Conservation (phyloP, 371 early-diverging fungal genomes). For the Mucor lusitanicus region DNA sequence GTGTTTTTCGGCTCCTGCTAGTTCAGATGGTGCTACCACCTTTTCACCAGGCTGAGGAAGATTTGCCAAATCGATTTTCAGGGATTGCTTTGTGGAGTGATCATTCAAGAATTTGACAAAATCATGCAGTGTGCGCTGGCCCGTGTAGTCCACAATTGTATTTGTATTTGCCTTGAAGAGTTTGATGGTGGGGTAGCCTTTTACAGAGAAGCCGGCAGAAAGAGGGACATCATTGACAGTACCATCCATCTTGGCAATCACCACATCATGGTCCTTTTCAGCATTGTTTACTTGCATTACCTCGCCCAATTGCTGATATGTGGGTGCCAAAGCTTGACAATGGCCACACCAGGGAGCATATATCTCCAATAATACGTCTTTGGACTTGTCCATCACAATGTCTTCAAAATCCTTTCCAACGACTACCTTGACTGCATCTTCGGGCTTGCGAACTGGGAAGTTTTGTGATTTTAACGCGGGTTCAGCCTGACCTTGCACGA, state of each 20-base stretch:
- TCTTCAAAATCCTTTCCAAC: slow-evolving; percentile 72
- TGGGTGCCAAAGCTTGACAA: slow-evolving; percentile 78
- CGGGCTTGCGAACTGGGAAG: slow-evolving; percentile 58
- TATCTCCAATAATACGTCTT: slow-evolving; percentile 73
- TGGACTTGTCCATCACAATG: slow-evolving; percentile 74
- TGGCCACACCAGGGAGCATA: slow-evolving; percentile 89
- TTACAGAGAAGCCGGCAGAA: slow-evolving; percentile 59
- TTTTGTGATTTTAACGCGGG: slow-evolving; percentile 78
- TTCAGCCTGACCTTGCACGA: slow-evolving; percentile 59
- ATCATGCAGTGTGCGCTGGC: slow-evolving; percentile 72
- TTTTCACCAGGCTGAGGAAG: not conserved
- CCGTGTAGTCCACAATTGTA: slow-evolving; percentile 72
- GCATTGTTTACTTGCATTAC: slow-evolving; percentile 36
- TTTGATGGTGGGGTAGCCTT: slow-evolving; percentile 91
- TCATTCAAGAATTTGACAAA: slow-evolving; percentile 69
- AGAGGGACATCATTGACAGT: slow-evolving; percentile 87
- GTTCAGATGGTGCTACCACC: not conserved
- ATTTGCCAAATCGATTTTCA: not conserved
- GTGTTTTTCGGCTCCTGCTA: not conserved
- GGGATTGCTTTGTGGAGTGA: slow-evolving; percentile 8
- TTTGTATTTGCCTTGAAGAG: slow-evolving; percentile 80
- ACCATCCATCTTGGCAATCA: slow-evolving; percentile 92
- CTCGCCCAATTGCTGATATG: slow-evolving; percentile 68
- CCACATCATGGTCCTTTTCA: slow-evolving; percentile 45
- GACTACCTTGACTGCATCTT: slow-evolving; percentile 79